Evolutionary conservation across 306 rosid genomes (phyloP).

Genomic region (Arachis hypogaea): DNA sequence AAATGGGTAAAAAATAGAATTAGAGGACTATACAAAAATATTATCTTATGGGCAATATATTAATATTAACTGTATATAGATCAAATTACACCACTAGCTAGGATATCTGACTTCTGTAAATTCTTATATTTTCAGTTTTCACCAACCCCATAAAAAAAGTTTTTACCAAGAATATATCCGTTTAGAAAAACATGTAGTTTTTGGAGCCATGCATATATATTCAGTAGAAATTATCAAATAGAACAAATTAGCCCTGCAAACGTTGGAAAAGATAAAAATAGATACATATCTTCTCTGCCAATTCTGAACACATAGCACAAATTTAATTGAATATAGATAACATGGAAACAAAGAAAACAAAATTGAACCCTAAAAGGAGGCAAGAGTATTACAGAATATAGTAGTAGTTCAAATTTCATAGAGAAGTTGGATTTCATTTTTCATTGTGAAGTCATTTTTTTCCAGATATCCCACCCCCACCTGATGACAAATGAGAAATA

Average conservation of each 20-base stretch:
- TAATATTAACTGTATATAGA: no score
- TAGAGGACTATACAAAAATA: no score
- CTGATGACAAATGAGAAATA: conserved; percentile 32
- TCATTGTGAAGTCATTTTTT: neutral
- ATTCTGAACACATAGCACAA: neutral
- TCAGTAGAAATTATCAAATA: neutral
- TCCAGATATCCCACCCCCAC: conserved; percentile 1
- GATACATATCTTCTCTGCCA: neutral
- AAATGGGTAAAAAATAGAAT: no score
- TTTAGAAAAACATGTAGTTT: no score
- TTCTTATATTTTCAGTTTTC: no score
- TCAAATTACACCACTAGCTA: no score
- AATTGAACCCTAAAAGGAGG: neutral
- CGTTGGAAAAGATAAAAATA: neutral
- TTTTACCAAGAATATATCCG: neutral
- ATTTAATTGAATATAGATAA: neutral
- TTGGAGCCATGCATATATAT: neutral
- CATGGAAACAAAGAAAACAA: neutral
- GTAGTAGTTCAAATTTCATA: neutral
- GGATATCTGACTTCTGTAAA: no score
- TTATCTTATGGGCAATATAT: no score
- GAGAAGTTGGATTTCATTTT: conserved; percentile 14
- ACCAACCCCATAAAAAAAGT: neutral
- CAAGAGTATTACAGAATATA: neutral
- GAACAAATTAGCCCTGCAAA: neutral